Evolutionary conservation across 2,329 filamentous ascomycete species (phyloP), one percentile per base, ranked within the genome.

Genomic region (Teratosphaeria gauchensis): DNA sequence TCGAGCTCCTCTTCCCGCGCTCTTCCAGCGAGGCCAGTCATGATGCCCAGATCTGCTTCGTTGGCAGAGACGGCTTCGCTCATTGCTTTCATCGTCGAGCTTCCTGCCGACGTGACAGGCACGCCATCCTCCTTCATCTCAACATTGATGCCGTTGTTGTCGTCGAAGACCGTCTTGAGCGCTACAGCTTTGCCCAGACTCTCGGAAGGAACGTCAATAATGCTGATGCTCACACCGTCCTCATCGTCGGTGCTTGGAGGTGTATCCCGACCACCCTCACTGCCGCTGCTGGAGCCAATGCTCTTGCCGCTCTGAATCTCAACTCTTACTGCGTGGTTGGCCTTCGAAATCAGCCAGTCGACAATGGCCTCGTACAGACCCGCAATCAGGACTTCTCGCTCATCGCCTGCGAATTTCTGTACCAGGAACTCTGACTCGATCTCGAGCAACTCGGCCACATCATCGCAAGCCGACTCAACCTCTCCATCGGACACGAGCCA

Each of bases 71-170:
- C 83, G 1, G 92, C 90, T 59, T 86, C 85, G 68, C 89, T 84
- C 88, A 96, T 95, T 71, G 96, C 92, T 42, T 88, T 86, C 14
- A 92, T 72, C 9, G 97, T 87, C 0, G 92, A 95, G 59, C 86
- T 87, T n/a, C 89, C 88, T 1, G 85, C 85, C 0, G 86, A 67
- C 0, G 82, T 76, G 1, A 95, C 82, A n/a, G 89, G 82, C 0
- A 99, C 83, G 9, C 94, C 94, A 65, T 99, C 94, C 62, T 92
- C 87, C 69, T 92, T 95, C 92, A 99, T 97, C 77, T 99, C 94
- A 0, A 88, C 82, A 66, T 97, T 97, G 76, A 99, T 96, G 56
- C 94, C 94, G 21, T 87, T 79, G n/a, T 80, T 84, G 67, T 97
- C 94, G 65, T 99, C 92, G 67, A 99, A 99, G 38, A 97, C 84